Evolutionary conservation across 352 stramenopile genomes (phyloP), one percentile per base, ranked within the genome.

Genomic region (Pythium plurisporium): DNA sequence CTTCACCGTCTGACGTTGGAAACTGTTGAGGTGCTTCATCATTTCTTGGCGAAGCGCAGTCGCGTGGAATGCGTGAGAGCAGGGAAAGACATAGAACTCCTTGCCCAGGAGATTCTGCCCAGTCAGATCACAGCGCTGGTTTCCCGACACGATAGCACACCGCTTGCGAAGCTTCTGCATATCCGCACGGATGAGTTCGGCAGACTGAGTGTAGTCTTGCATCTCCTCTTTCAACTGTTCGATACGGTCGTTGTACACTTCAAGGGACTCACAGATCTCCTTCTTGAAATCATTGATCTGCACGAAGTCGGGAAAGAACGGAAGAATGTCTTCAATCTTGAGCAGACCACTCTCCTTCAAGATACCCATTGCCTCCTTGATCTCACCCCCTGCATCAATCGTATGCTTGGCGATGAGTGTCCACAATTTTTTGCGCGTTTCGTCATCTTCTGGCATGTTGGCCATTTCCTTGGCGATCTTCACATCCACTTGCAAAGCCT

Each of bases 221-320:
- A 97, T 98, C 60, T 98, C 90, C 49, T 86, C 82, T 55, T 97
- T 96, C 17, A 98, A 71, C 55, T 93, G 74, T 44, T 97, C 86
- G 58, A 97, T 97, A 49, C 83, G 83, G 57, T 94, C 79, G 64
- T 94, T 95, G 70, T 96, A 97, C 6, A 91, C 70, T 54, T 97
- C 85, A 4, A 98, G 74, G 20, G 85, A 95, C 47, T 95, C 81
- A 54, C 89, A 97, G 64, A 98, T 97, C 63, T 97, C 87, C 62
- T 95, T 95, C 71, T 98, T 98, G 67, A 98, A 98, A 48, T 95
- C 82, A 64, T 98, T 96, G 59, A 98, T 97, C 41, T 96, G 84
- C 22, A 97, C 89, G 69, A 98, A 97, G 57, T 98, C 93, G 4
- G 93, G 93, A 64, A 98, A 96, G 64, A 96, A 97, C 15, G 91